Evolutionary conservation across 805 yeast species (phyloP).

Genomic region (Brettanomyces anomalus): DNA sequence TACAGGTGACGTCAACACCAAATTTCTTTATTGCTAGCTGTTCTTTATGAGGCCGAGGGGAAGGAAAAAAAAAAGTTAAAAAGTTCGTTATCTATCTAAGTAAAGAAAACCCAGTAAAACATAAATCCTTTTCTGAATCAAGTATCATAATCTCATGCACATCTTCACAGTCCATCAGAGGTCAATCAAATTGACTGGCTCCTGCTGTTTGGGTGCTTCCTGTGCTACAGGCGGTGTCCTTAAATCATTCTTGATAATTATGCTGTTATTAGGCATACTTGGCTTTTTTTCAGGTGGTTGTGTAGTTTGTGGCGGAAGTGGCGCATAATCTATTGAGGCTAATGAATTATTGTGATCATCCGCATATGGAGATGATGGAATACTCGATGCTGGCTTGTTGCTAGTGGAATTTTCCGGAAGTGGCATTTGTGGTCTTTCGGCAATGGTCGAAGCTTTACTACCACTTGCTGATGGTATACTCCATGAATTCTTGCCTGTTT

Average conservation of each 20-base stretch:
- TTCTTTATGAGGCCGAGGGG: no score
- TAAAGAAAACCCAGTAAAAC: no score
- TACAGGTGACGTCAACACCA: no score
- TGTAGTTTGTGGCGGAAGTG: not conserved
- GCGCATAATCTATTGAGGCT: conserved; percentile 1
- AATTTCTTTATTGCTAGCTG: no score
- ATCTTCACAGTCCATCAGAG: conserved; percentile 7
- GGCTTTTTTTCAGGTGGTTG: not conserved
- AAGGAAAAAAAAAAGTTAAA: not conserved
- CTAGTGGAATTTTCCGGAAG: not conserved
- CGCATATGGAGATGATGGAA: not conserved
- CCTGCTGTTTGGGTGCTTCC: conserved; percentile 5
- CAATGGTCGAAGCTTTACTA: not conserved
- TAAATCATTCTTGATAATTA: not conserved
- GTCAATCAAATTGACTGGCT: conserved; percentile 16
- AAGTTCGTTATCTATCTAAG: no score
- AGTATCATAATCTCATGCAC: no score
- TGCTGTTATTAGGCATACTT: not conserved
- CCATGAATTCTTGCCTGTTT: not conserved
- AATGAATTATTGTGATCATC: not conserved
- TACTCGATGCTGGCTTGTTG: not conserved
- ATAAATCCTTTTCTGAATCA: no score
- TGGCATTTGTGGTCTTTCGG: not conserved
- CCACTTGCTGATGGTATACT: not conserved
- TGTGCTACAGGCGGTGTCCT: not conserved